Evolutionary conservation across 2,329 filamentous ascomycete species (phyloP).

Genomic region (Aureobasidium leucospermi): DNA sequence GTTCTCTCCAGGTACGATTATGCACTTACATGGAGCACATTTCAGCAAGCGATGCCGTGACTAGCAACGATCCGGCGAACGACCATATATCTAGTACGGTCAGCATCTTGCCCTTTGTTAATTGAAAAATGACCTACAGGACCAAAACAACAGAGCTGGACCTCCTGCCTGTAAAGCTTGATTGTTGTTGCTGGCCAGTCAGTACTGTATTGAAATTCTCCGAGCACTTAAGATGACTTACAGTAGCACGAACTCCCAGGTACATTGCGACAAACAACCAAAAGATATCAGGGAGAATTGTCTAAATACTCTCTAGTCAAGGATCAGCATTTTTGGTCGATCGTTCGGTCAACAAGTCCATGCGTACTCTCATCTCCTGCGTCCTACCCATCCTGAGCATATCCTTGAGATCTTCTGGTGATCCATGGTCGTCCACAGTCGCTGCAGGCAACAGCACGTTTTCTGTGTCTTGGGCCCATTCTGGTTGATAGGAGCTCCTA

Average conservation of each 20-base stretch:
- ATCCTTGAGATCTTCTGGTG: constrained; percentile 30
- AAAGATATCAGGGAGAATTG: constrained; percentile 44
- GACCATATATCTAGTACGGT: constrained; percentile 17
- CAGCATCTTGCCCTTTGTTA: not conserved
- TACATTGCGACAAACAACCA: constrained; percentile 36
- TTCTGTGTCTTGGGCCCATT: not conserved
- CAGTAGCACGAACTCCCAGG: constrained; percentile 44
- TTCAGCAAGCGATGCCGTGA: constrained; percentile 23
- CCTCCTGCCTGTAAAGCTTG: constrained; percentile 22
- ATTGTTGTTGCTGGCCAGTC: constrained; percentile 19
- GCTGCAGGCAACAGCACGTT: not conserved
- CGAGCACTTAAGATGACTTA: not conserved
- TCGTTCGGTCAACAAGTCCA: not conserved
- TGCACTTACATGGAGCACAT: constrained; percentile 17
- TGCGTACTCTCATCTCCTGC: constrained; percentile 36
- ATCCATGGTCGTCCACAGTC: not conserved
- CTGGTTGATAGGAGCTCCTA: not conserved
- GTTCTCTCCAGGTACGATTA: too few species aligned
- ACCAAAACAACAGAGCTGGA: constrained; percentile 22
- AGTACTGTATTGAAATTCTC: not conserved
- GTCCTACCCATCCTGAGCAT: constrained; percentile 42
- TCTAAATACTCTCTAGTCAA: constrained; percentile 38
- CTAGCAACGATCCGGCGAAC: constrained; percentile 18
- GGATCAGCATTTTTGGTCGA: not conserved
- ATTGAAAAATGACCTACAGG: not conserved